These are phyloP conservation scores for Cyberlindnera suaveolens DNA, from an alignment of 805 yeast genomes.

Conservation along the genomic window DNA sequence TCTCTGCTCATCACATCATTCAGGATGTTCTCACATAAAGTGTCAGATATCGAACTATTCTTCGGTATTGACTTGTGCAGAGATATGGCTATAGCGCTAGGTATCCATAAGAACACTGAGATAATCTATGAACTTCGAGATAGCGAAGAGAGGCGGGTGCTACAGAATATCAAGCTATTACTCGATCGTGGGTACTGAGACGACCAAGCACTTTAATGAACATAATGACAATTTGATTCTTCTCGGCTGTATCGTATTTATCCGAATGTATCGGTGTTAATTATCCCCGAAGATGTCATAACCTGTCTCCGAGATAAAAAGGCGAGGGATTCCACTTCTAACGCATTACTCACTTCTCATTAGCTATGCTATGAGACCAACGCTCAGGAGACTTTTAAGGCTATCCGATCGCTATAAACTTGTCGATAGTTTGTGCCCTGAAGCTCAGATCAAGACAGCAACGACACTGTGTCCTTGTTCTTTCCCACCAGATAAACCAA, in stretches of 20 bases:
- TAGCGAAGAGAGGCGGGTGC: slow-evolving; percentile 12
- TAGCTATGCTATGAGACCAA: slow-evolving; percentile 10
- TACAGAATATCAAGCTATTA: slow-evolving; percentile 15
- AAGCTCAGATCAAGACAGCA: slow-evolving; percentile 11
- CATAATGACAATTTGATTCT: no score
- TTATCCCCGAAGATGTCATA: no score
- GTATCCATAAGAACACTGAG: slow-evolving; percentile 18
- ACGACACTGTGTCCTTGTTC: slow-evolving; percentile 42
- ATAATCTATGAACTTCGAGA: slow-evolving; percentile 15
- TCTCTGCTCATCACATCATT: slow-evolving; percentile 13
- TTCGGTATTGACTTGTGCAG: slow-evolving; percentile 14
- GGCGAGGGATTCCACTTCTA: no score
- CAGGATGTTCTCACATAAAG: slow-evolving; percentile 14
- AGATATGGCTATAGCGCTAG: slow-evolving; percentile 18
- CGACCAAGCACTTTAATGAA: no score
- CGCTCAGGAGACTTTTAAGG: slow-evolving; percentile 2
- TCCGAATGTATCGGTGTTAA: no score
- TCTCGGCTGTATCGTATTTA: no score
- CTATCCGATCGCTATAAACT: slow-evolving; percentile 16
- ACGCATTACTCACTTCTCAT: not conserved
- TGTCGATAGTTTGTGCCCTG: slow-evolving; percentile 10
- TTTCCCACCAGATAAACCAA: slow-evolving; percentile 38
- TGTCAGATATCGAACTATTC: slow-evolving; percentile 14
- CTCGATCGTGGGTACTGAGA: slow-evolving; percentile 9
- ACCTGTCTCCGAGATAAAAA: no score